A percentile compares a stretch with the other conserved stretches of the same genome.
Evolutionary conservation across 805 yeast genomes (phyloP).

Genomic region (Deakozyma indianensis): DNA sequence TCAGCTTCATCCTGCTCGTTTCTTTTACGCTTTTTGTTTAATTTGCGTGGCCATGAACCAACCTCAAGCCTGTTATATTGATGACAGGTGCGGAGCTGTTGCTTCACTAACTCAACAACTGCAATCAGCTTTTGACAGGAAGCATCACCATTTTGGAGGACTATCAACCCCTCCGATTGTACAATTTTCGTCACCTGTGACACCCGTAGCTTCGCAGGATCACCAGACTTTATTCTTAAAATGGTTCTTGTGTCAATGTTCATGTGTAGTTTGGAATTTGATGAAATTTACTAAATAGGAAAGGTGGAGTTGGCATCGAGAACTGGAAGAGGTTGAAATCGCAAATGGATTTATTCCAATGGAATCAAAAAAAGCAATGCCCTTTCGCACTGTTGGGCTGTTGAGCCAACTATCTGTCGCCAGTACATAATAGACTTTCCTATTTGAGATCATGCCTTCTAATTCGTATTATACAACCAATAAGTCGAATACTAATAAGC

Average conservation of each 20-base stretch:
- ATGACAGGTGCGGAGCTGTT: neutral
- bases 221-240: neutral
- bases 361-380: too few relatives aligned
- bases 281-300: too few relatives aligned
- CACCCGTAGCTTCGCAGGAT: neutral
- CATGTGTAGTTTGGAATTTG: neutral
- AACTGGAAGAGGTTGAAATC: too few relatives aligned
- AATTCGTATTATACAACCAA: too few relatives aligned
- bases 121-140: neutral
- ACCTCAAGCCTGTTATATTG: neutral
- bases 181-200: neutral
- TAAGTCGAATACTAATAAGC: too few relatives aligned
- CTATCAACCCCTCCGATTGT: neutral
- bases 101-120: neutral
- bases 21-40: neutral
- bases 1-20: neutral
- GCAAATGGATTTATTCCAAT: too few relatives aligned
- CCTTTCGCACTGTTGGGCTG: too few relatives aligned
- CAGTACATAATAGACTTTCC: too few relatives aligned
- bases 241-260: too few relatives aligned
- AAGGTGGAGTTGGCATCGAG: too few relatives aligned
- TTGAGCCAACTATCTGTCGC: too few relatives aligned
- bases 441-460: too few relatives aligned
- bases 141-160: neutral
- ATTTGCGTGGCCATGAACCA: neutral